Evolutionary conservation across 495 filamentous ascomycete species (phyloP).

Genomic region (Penicillium canescens): DNA sequence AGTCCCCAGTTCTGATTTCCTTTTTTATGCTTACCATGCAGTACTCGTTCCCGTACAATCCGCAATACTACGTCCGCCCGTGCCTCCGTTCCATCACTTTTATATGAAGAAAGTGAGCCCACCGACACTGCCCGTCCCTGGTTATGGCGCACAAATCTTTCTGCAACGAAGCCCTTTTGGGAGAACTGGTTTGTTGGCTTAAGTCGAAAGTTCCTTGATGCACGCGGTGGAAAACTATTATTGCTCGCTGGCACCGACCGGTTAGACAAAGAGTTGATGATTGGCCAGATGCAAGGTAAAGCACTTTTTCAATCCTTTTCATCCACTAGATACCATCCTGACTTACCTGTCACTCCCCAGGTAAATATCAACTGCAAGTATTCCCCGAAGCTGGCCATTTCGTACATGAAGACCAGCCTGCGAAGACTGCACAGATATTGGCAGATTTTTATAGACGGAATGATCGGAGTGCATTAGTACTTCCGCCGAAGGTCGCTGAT

Average conservation of each 20-base stretch:
- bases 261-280: conserved; percentile 91
- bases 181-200: conserved; percentile 89
- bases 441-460: conserved; percentile 92
- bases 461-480: conserved; percentile 76
- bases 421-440: conserved; percentile 78
- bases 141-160: conserved; percentile 86
- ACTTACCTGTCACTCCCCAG: conserved; percentile 36
- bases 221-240: conserved; percentile 83
- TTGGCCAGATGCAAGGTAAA: conserved; percentile 96
- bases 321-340: neutral
- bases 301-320: neutral
- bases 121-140: conserved; percentile 50
- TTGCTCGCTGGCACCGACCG: conserved; percentile 92
- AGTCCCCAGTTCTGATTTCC: neutral
- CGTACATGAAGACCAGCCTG: conserved; percentile 90
- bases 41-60: conserved; percentile 81
- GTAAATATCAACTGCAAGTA: conserved; percentile 94
- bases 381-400: conserved; percentile 96
- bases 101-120: conserved; percentile 48
- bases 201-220: conserved; percentile 83
- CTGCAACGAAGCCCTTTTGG: conserved; percentile 87
- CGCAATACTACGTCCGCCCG: conserved; percentile 78
- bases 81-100: conserved; percentile 82
- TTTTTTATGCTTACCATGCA: conserved; percentile 19
- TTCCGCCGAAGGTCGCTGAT: conserved; percentile 86